phyloP scores from a whole-genome alignment of 306 rosid species.

The Luffa acutangula region DNA sequence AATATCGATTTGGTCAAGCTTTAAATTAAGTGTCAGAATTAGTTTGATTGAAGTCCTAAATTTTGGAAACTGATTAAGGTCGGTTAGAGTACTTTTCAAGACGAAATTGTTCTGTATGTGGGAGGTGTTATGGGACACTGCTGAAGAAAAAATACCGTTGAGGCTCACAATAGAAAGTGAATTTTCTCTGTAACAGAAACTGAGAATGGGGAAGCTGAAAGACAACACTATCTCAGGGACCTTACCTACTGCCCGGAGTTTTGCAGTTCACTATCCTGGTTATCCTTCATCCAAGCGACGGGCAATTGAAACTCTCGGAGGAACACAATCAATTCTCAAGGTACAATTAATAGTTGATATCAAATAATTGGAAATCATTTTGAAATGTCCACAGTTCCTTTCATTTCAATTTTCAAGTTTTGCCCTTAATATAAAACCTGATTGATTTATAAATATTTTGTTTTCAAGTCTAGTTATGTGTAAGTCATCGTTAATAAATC shows the following conservation, averaged over 20 bases:
- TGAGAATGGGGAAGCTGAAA: slow-evolving; percentile 46
- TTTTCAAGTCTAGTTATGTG: neutral
- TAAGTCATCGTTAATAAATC: neutral
- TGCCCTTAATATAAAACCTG: neutral
- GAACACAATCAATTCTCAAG: slow-evolving; percentile 50
- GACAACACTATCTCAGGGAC: slow-evolving; percentile 53
- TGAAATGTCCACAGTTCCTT: neutral
- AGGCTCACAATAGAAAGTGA: neutral
- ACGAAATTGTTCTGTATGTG: no score
- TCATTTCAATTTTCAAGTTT: neutral
- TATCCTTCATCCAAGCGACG: slow-evolving; percentile 55
- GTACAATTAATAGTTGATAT: slow-evolving; percentile 15
- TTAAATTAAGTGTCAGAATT: no score
- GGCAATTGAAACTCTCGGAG: slow-evolving; percentile 61
- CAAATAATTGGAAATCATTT: neutral
- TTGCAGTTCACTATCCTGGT: slow-evolving; percentile 63
- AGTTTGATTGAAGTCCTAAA: no score
- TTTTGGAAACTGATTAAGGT: no score
- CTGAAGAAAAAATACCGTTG: neutral
- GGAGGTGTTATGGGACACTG: no score
- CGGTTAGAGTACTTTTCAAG: no score
- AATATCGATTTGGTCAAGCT: no score
- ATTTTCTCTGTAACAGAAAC: neutral
- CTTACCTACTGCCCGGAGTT: slow-evolving; percentile 37
- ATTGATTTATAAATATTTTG: neutral